Percentiles rank a stretch among this genome's conserved stretches.
These are phyloP conservation scores for Boletales sp. DNA, from an alignment of 768 basidiomycete genomes.

Conservation along the genomic window DNA sequence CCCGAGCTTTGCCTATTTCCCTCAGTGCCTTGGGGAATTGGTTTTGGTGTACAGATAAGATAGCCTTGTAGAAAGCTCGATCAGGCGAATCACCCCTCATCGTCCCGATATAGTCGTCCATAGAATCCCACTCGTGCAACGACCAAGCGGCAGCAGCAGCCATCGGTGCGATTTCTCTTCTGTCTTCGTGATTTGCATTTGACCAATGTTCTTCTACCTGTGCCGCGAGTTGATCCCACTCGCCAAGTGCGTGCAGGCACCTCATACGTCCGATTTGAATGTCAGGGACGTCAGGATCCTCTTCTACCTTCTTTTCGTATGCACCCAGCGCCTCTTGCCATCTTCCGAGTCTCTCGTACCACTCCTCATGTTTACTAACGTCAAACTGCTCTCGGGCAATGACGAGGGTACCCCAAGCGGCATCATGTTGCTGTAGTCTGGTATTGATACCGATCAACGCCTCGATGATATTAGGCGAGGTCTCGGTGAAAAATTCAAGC, in stretches of 20 bases:
- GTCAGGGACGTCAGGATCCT: conserved; percentile 74
- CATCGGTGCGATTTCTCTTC: conserved; percentile 90
- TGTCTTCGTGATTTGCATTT: conserved; percentile 76
- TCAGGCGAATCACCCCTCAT: conserved; percentile 95
- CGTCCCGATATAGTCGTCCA: conserved; percentile 94
- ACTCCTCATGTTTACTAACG: conserved; percentile 91
- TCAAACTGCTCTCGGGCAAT: conserved; percentile 89
- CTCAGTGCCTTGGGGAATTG: conserved; percentile 88
- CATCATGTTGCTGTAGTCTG: conserved; percentile 93
- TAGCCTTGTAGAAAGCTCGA: conserved; percentile 93
- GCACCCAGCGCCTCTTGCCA: conserved; percentile 93
- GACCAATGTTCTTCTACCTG: conserved; percentile 89
- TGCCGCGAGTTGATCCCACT: conserved; percentile 88
- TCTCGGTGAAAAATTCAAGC: conserved; percentile 91
- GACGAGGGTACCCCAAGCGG: conserved; percentile 93
- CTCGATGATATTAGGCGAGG: conserved; percentile 87
- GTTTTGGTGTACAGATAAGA: conserved; percentile 93
- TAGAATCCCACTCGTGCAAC: conserved; percentile 93
- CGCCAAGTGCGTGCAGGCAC: conserved; percentile 93
- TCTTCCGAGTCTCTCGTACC: conserved; percentile 94
- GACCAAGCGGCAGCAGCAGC: conserved; percentile 98
- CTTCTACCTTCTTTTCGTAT: conserved; percentile 74
- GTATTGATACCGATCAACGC: conserved; percentile 96
- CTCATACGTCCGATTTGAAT: conserved; percentile 90
- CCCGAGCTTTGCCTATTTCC: conserved; percentile 91